These are phyloP conservation scores for Zoysia matrella DNA, from an alignment of 202 grass and related monocot species.

Conservation along the genomic window DNA sequence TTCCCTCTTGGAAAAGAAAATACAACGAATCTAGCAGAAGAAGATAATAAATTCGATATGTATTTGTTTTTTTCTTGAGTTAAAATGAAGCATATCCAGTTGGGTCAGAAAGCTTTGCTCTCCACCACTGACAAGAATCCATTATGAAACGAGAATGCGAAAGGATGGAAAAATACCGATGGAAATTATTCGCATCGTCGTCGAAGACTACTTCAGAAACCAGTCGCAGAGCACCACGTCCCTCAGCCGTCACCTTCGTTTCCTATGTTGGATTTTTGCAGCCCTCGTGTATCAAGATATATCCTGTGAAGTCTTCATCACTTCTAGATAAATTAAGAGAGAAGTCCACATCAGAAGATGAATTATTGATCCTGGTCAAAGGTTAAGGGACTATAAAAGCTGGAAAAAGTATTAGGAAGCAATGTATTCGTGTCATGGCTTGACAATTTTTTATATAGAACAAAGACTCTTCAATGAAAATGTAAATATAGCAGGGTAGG, in stretches of 20 bases:
- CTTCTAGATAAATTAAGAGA: not conserved
- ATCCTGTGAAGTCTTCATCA: not conserved
- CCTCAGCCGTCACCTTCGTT: too few species aligned
- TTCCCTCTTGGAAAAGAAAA: not conserved
- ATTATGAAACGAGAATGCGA: not conserved
- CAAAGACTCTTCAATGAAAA: not conserved
- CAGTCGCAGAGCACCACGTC: not conserved
- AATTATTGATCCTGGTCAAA: not conserved
- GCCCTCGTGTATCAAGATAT: too few species aligned
- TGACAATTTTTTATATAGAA: too few species aligned
- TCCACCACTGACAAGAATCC: constrained; percentile 21
- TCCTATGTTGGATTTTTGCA: too few species aligned
- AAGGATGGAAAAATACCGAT: constrained; percentile 8
- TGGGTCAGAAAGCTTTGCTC: constrained; percentile 27
- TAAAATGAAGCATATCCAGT: not conserved
- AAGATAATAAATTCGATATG: not conserved
- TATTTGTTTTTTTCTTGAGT: too few species aligned
- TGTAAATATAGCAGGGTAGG: not conserved
- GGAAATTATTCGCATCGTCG: not conserved
- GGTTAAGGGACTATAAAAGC: not conserved
- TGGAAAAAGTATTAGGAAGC: not conserved
- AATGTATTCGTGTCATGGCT: not conserved
- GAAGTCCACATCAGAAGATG: constrained; percentile 17
- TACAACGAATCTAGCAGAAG: not conserved
- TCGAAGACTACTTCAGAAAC: constrained; percentile 10